Evolutionary conservation across 345 rosid species (phyloP).

Genomic region (Limnanthes douglasii): DNA sequence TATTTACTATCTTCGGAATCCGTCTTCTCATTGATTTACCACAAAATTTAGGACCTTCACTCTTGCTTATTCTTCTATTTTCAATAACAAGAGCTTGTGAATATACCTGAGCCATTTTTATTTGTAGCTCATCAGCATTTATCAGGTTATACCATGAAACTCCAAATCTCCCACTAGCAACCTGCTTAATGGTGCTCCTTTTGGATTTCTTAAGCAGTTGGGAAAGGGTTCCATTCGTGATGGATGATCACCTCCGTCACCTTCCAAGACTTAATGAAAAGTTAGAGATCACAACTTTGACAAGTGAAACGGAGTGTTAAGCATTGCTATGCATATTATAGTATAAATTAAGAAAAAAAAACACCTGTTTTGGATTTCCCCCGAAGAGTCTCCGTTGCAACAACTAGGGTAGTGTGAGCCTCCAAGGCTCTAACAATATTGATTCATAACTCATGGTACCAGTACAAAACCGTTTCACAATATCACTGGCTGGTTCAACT

Average conservation of each 20-base stretch:
- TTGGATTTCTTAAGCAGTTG: constrained; percentile 83
- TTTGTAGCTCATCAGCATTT: constrained; percentile 94
- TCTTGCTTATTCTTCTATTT: no score
- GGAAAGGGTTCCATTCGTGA: constrained; percentile 90
- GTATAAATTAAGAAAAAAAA: no score
- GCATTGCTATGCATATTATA: background rate
- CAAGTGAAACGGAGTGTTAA: background rate
- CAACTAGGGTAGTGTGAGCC: constrained; percentile 79
- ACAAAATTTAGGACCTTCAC: no score
- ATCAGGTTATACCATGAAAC: constrained; percentile 98
- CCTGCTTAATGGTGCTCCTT: constrained; percentile 96
- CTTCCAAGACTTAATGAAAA: no score
- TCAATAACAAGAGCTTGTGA: no score
- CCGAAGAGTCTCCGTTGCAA: constrained; percentile 88
- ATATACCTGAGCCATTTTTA: constrained; percentile 98
- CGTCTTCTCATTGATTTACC: no score
- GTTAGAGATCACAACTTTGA: no score
- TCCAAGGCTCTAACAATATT: constrained; percentile 86
- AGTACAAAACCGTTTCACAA: constrained; percentile 93
- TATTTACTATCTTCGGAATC: no score
- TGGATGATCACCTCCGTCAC: constrained; percentile 99
- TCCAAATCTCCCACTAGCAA: constrained; percentile 99
- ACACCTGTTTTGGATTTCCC: constrained; percentile 98
- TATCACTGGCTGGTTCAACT: constrained; percentile 95
- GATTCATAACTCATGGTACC: constrained; percentile 99